Percentiles rank a stretch among this genome's conserved stretches.
Conservation (phyloP, 1,284 basidiomycete species). For the Coniferiporia weirii region DNA sequence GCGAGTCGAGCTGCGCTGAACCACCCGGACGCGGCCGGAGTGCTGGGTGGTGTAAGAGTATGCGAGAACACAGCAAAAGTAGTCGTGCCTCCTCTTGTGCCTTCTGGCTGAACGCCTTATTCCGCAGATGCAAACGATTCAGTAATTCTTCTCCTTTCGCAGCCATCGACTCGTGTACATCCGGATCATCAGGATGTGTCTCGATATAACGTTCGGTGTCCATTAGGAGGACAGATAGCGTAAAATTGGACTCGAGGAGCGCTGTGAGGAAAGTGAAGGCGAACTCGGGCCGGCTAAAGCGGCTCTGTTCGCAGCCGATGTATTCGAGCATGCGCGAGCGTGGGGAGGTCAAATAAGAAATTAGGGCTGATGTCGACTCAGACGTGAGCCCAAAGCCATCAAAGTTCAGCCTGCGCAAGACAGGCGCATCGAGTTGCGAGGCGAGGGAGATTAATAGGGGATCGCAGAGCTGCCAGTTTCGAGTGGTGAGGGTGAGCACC, state of each 20-base stretch:
- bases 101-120: constrained; percentile 40
- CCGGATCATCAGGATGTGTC: too few species aligned
- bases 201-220: constrained; percentile 30
- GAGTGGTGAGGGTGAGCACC: constrained; percentile 38
- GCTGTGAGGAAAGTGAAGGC: constrained; percentile 42
- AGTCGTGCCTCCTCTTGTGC: constrained; percentile 46
- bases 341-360: constrained; percentile 46
- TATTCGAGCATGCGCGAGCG: constrained; percentile 43
- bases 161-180: too few species aligned
- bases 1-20: not conserved
- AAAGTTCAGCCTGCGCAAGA: constrained; percentile 50
- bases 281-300: constrained; percentile 40
- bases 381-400: constrained; percentile 48
- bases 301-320: constrained; percentile 54
- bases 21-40: too few species aligned
- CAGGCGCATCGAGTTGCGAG: constrained; percentile 38
- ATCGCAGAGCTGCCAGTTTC: constrained; percentile 41
- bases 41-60: constrained; percentile 36
- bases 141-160: constrained; percentile 29
- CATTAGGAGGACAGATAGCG: constrained; percentile 44
- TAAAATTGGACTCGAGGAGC: constrained; percentile 44
- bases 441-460: constrained; percentile 47
- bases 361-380: constrained; percentile 37
- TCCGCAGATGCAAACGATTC: constrained; percentile 41
- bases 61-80: constrained; percentile 47